Percentiles rank a stretch among this genome's conserved stretches.
These are phyloP conservation scores for Plectosphaerella cucumerina DNA, from an alignment of 2,329 filamentous ascomycete genomes.

Conservation along the genomic window DNA sequence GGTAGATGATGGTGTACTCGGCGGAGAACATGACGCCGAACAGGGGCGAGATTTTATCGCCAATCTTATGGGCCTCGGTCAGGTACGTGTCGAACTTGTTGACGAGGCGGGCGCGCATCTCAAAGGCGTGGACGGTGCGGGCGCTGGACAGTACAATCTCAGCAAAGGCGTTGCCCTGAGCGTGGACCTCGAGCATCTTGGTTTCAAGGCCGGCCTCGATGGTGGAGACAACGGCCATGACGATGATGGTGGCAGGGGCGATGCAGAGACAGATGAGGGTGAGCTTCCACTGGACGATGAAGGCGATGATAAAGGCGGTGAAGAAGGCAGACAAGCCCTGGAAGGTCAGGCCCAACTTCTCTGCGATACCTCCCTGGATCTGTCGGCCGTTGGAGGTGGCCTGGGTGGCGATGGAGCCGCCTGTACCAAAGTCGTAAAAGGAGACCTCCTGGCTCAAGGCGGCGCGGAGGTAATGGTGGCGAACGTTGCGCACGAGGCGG, in stretches of 20 bases:
- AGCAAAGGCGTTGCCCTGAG: conserved; percentile 27
- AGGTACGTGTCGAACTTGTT: conserved; percentile 34
- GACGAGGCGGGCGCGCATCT: conserved; percentile 31
- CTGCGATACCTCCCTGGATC: conserved; percentile 34
- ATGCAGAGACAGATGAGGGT: conserved; percentile 32
- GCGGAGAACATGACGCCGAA: conserved; percentile 32
- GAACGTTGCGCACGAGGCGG: conserved; percentile 42
- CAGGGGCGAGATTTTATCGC: conserved; percentile 31
- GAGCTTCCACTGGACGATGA: conserved; percentile 37
- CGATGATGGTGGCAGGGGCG: conserved; percentile 22
- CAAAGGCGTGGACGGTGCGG: conserved; percentile 38
- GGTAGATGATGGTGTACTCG: conserved; percentile 36
- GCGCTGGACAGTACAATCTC: conserved; percentile 32
- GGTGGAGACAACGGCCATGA: conserved; percentile 22
- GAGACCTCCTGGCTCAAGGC: conserved; percentile 47
- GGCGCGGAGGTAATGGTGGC: conserved; percentile 44
- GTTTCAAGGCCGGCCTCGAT: conserved; percentile 26
- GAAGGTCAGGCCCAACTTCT: conserved; percentile 34
- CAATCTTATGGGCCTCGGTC: conserved; percentile 26
- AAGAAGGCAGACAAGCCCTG: conserved; percentile 33
- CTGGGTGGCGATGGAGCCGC: conserved; percentile 36
- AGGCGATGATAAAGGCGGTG: conserved; percentile 32
- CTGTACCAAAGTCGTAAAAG: conserved; percentile 39
- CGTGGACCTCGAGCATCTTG: conserved; percentile 28
- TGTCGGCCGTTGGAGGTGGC: conserved; percentile 40